phyloP scores from a whole-genome alignment of 306 rosid species.

The Quercus glauca region DNA sequence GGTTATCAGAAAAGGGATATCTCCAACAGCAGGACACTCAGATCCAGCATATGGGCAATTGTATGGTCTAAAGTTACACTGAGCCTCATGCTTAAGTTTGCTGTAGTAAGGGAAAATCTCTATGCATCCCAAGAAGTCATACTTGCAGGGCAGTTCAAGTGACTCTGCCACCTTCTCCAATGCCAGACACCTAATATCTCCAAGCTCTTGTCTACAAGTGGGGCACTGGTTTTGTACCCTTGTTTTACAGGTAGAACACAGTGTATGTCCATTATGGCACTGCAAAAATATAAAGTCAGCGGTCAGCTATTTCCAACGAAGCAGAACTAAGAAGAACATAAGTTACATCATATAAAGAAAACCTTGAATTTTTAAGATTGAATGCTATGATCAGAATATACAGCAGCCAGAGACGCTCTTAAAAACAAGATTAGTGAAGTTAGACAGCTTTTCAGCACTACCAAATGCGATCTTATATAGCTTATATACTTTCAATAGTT shows the following conservation, averaged over 20 bases:
- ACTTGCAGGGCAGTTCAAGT: slow-evolving; percentile 24
- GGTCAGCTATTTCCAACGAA: not conserved
- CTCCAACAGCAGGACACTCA: slow-evolving; percentile 17
- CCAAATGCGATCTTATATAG: not conserved
- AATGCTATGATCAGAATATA: no score
- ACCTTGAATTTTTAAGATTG: no score
- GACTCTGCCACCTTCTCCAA: slow-evolving; percentile 28
- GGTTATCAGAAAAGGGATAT: slow-evolving; percentile 17
- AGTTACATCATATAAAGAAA: no score
- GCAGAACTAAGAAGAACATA: not conserved
- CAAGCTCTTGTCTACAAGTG: slow-evolving; percentile 23
- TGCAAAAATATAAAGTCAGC: slow-evolving; percentile 1
- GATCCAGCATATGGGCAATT: slow-evolving; percentile 23
- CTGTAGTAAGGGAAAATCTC: slow-evolving; percentile 27
- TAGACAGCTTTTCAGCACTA: no score
- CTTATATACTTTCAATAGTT: not conserved
- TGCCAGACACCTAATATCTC: slow-evolving; percentile 30
- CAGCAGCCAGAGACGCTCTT: no score
- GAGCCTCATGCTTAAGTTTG: slow-evolving; percentile 25
- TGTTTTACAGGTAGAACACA: slow-evolving; percentile 24
- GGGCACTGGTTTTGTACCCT: slow-evolving; percentile 28
- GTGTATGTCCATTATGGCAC: slow-evolving; percentile 31
- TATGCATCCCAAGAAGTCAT: slow-evolving; percentile 18
- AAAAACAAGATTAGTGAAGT: no score
- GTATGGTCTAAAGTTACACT: slow-evolving; percentile 24